phyloP scores from a whole-genome alignment of 805 yeast species.

The Candida schatavii region DNA sequence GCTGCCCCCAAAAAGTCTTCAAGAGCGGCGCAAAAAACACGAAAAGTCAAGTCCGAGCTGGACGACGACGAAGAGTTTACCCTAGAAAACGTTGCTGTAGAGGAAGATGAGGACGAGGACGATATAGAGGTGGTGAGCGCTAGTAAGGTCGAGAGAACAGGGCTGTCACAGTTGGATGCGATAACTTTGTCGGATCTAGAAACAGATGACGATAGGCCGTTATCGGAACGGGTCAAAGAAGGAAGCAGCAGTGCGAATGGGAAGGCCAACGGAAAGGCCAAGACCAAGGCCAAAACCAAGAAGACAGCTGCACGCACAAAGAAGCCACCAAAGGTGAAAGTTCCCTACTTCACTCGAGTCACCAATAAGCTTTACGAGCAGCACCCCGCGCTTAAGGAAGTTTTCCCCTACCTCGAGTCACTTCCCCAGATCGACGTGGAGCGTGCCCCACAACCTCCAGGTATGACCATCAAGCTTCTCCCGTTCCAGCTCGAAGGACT shows the following conservation, averaged over 20 bases:
- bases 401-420: constrained; percentile 62
- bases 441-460: constrained; percentile 71
- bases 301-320: constrained; percentile 31
- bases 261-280: constrained; percentile 15
- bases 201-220: constrained; percentile 20
- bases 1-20: background rate
- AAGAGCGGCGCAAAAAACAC: background rate
- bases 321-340: constrained; percentile 50
- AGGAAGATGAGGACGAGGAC: constrained; percentile 4
- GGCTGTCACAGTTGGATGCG: constrained; percentile 24
- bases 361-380: constrained; percentile 64
- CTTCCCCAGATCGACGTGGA: constrained; percentile 47
- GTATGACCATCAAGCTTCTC: constrained; percentile 66
- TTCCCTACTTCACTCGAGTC: constrained; percentile 66
- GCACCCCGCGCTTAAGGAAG: constrained; percentile 76
- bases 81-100: background rate
- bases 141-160: constrained; percentile 21
- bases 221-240: constrained; percentile 9
- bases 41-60: background rate
- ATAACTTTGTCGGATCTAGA: constrained; percentile 5
- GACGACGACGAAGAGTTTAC: constrained; percentile 2
- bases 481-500: constrained; percentile 95
- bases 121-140: constrained; percentile 14
- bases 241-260: too few relatives aligned
- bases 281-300: constrained; percentile 16